phyloP scores from a whole-genome alignment of 768 basidiomycete species.

The Xerocomus brunneocitrinus region DNA sequence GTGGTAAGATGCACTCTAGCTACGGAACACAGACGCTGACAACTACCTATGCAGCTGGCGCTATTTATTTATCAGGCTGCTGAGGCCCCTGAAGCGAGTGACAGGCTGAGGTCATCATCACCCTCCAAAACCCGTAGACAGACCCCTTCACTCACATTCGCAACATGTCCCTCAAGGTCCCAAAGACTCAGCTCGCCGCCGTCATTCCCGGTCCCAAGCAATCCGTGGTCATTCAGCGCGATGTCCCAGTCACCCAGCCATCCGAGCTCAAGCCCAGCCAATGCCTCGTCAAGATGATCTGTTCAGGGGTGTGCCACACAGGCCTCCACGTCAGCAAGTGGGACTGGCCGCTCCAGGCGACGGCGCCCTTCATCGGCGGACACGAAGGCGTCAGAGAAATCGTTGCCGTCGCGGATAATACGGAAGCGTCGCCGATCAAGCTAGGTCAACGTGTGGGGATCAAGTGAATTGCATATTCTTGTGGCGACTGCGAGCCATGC shows the following conservation, averaged over 20 bases:
- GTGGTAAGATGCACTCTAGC: no score
- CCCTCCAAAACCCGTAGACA: no score
- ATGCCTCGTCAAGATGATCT: slow-evolving; percentile 71
- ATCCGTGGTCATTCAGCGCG: slow-evolving; percentile 31
- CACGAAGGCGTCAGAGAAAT: slow-evolving; percentile 83
- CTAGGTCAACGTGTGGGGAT: slow-evolving; percentile 79
- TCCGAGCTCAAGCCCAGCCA: slow-evolving; percentile 60
- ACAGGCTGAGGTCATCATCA: no score
- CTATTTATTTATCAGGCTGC: no score
- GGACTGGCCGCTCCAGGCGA: slow-evolving; percentile 78
- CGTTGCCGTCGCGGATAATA: slow-evolving; percentile 73
- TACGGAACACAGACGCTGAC: no score
- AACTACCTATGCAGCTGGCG: no score
- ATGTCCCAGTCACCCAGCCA: slow-evolving; percentile 54
- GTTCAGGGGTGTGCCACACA: slow-evolving; percentile 84
- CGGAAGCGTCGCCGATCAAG: slow-evolving; percentile 55
- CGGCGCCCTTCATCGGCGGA: slow-evolving; percentile 68
- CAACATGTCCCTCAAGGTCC: slow-evolving; percentile 6
- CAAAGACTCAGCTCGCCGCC: slow-evolving; percentile 40
- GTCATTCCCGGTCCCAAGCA: slow-evolving; percentile 32
- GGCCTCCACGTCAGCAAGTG: slow-evolving; percentile 71
- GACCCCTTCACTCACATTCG: no score
- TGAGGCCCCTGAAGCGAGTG: no score
- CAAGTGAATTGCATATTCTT: slow-evolving; percentile 76
- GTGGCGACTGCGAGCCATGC: slow-evolving; percentile 73